These are phyloP conservation scores for Plenodomus tracheiphilus DNA, from an alignment of 2,329 filamentous ascomycete species.

Conservation along the genomic window DNA sequence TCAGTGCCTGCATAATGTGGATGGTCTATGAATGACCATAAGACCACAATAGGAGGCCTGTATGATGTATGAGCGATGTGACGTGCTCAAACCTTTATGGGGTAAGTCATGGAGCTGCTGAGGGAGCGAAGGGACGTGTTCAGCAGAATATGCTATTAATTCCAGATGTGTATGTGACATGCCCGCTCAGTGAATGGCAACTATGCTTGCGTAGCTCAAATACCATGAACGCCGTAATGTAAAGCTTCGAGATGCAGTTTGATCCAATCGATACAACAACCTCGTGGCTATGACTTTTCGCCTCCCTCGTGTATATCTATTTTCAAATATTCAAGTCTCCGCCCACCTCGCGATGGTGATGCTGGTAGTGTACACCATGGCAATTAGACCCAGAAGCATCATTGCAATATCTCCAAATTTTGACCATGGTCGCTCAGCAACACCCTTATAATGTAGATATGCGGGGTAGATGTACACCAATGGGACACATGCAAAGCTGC, in stretches of 20 bases:
- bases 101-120: no score
- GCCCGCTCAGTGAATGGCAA: background rate
- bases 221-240: background rate
- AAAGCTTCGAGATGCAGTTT: background rate
- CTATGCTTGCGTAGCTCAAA: background rate
- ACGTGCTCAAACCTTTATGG: no score
- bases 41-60: no score
- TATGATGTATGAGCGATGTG: no score
- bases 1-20: no score
- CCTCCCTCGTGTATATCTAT: background rate
- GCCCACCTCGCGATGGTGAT: constrained; percentile 58
- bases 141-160: background rate
- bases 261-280: background rate
- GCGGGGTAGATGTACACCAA: constrained; percentile 78
- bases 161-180: background rate
- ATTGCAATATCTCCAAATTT: constrained; percentile 65
- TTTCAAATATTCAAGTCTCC: constrained; percentile 14
- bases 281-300: background rate
- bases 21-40: no score
- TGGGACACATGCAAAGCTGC: constrained; percentile 73
- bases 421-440: constrained; percentile 59
- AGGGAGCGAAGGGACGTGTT: background rate
- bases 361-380: constrained; percentile 72
- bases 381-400: constrained; percentile 67
- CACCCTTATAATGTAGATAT: constrained; percentile 68